phyloP scores from a whole-genome alignment of 129 eudicot species.

The Gnaphalium uliginosum region DNA sequence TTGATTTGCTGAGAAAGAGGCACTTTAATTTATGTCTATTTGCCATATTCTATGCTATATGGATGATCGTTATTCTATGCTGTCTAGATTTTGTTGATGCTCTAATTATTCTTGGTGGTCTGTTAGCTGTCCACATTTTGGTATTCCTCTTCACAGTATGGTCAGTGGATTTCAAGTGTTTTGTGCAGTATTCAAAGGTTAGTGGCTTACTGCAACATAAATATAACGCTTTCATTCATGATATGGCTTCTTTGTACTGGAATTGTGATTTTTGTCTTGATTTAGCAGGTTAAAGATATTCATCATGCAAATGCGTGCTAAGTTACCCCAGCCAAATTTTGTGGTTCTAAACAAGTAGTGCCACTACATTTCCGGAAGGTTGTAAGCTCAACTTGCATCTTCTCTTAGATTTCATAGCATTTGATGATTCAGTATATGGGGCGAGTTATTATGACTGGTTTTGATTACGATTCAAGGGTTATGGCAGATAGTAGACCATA shows the following conservation, averaged over 20 bases:
- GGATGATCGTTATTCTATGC: conserved; percentile 55
- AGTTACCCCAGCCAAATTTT: conserved; percentile 88
- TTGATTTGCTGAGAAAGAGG: conserved; percentile 72
- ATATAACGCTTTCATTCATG: too few species aligned
- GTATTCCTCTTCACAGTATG: conserved; percentile 85
- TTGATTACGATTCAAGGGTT: conserved; percentile 2
- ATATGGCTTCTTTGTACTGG: too few species aligned
- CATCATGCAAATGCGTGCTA: conserved; percentile 83
- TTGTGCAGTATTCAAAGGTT: conserved; percentile 73
- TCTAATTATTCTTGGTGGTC: conserved; percentile 56
- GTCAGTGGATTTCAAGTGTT: conserved; percentile 91
- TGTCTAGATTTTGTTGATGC: conserved; percentile 68
- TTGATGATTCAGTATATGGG: conserved; percentile 1
- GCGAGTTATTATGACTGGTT: not conserved
- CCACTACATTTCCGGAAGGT: conserved; percentile 83
- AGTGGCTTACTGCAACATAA: not conserved
- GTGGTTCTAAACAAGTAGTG: conserved; percentile 92
- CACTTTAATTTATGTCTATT: conserved; percentile 71
- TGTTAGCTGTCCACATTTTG: conserved; percentile 52
- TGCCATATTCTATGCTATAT: conserved; percentile 55
- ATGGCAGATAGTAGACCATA: too few species aligned
- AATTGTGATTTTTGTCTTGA: not conserved
- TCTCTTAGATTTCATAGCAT: not conserved
- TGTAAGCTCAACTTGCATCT: conserved; percentile 21
- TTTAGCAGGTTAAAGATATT: conserved; percentile 77